A percentile compares a stretch with the other conserved stretches of the same genome.
phyloP scores from a whole-genome alignment of 1,284 basidiomycete genomes.

The Sporisorium scitamineum region DNA sequence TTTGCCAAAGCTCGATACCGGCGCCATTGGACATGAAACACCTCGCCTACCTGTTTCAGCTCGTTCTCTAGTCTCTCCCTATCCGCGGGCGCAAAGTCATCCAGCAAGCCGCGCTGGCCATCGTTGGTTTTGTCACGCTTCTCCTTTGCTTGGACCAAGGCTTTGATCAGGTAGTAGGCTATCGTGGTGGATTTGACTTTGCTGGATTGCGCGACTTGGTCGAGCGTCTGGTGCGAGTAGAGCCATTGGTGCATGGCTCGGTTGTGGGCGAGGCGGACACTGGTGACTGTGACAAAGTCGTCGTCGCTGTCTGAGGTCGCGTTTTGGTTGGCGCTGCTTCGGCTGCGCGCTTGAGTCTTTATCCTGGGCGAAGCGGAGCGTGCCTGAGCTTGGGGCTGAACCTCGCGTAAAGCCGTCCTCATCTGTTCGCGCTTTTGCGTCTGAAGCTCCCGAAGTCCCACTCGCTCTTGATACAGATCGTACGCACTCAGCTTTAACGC shows the following conservation, averaged over 20 bases:
- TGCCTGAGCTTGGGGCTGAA: conserved; percentile 10
- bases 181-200: conserved; percentile 33
- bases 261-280: conserved; percentile 29
- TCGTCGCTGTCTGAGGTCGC: conserved; percentile 6
- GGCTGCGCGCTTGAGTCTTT: background rate
- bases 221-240: conserved; percentile 18
- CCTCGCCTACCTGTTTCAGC: conserved; percentile 1
- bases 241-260: conserved; percentile 35
- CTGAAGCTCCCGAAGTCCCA: background rate
- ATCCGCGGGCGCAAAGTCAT: conserved; percentile 14
- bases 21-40: background rate
- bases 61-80: conserved; percentile 8
- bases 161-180: conserved; percentile 29
- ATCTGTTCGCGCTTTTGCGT: conserved; percentile 7
- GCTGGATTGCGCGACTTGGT: conserved; percentile 15
- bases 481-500: conserved; percentile 34
- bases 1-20: conserved; percentile 17
- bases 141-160: conserved; percentile 15
- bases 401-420: conserved; percentile 21
- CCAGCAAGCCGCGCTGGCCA: conserved; percentile 3
- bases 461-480: conserved; percentile 25
- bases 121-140: background rate
- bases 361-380: background rate
- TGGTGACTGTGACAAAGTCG: conserved; percentile 20
- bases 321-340: background rate